Conservation (phyloP, 2,329 filamentous ascomycete genomes). For the Scedosporium minutisporum region DNA sequence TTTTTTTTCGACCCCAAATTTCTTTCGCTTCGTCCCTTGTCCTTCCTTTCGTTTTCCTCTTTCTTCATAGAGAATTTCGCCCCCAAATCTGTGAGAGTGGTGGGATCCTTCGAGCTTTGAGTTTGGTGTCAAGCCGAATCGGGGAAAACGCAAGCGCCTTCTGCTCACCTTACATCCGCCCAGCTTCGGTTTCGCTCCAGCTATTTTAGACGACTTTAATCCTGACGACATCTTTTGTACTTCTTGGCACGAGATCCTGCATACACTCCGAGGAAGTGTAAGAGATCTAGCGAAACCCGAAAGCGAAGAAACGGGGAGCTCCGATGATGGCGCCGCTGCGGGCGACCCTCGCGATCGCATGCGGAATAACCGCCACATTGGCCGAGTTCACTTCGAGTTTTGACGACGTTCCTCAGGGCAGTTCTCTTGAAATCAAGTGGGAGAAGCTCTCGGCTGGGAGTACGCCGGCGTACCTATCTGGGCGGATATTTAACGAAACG, state of each 20-base stretch:
- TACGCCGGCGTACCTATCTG: constrained; percentile 2
- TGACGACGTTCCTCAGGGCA: background rate
- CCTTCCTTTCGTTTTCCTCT: background rate
- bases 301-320: background rate
- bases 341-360: background rate
- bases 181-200: too few relatives aligned
- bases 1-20: background rate
- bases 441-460: background rate
- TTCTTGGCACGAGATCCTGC: background rate
- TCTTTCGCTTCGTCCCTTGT: background rate
- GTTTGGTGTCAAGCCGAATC: background rate
- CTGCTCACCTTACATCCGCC: background rate
- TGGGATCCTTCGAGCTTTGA: too few relatives aligned
- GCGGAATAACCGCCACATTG: background rate
- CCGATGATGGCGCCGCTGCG: background rate
- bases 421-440: background rate
- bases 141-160: background rate
- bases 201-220: too few relatives aligned
- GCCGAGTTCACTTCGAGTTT: background rate
- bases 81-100: background rate
- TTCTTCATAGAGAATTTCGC: background rate
- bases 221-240: background rate
- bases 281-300: background rate
- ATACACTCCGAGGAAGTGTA: background rate
- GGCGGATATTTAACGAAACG: constrained; percentile 5